phyloP scores from a whole-genome alignment of 805 yeast species.

The Crinitomyces ghanaensis region DNA sequence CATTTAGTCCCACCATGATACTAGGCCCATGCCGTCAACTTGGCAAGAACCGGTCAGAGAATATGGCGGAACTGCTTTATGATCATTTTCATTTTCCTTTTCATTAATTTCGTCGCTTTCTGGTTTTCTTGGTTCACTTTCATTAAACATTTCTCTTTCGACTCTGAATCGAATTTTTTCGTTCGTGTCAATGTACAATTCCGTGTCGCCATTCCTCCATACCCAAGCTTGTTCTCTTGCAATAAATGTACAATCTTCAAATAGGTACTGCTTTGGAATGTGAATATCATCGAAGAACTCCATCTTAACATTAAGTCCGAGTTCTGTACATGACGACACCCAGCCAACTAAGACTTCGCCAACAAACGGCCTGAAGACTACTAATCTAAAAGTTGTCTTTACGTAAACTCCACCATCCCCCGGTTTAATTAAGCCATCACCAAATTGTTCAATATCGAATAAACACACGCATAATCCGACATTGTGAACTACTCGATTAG shows the following conservation, averaged over 20 bases:
- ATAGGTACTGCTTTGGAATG: slow-evolving; percentile 71
- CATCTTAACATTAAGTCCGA: slow-evolving; percentile 73
- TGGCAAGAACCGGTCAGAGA: slow-evolving; percentile 84
- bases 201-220: slow-evolving; percentile 65
- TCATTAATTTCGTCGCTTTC: slow-evolving; percentile 22
- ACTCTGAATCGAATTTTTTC: slow-evolving; percentile 87
- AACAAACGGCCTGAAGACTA: slow-evolving; percentile 86
- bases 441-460: slow-evolving; percentile 72
- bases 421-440: slow-evolving; percentile 82
- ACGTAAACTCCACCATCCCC: slow-evolving; percentile 90
- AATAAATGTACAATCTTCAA: slow-evolving; percentile 56
- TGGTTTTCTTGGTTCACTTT: slow-evolving; percentile 70
- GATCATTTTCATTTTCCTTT: slow-evolving; percentile 15
- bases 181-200: slow-evolving; percentile 74
- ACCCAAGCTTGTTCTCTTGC: slow-evolving; percentile 88
- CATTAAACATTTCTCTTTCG: slow-evolving; percentile 78
- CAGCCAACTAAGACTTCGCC: slow-evolving; percentile 92
- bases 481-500: slow-evolving; percentile 75
- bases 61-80: slow-evolving; percentile 77
- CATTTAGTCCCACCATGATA: slow-evolving; percentile 99
- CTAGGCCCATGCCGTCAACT: slow-evolving; percentile 92
- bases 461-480: slow-evolving; percentile 76
- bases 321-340: slow-evolving; percentile 78
- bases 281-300: slow-evolving; percentile 89
- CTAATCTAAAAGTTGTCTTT: slow-evolving; percentile 54